Conservation (phyloP, 2,329 filamentous ascomycete species). For the Tolypocladium capitatum region DNA sequence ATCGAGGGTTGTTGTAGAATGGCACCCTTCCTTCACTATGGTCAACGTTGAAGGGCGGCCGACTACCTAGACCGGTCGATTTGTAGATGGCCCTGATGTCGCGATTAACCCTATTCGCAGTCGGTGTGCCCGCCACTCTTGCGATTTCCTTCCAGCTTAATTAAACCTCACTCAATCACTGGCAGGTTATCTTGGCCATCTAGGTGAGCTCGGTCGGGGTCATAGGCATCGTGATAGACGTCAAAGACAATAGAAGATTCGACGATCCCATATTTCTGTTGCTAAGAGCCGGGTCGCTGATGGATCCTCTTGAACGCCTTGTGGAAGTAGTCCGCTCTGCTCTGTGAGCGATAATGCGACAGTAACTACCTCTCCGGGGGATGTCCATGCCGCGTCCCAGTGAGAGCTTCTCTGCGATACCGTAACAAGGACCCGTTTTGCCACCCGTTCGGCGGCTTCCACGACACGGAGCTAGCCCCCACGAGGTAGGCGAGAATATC, state of each 20-base stretch:
- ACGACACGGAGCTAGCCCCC: neutral
- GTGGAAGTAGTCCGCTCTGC: slow-evolving; percentile 1
- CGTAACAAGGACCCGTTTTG: neutral
- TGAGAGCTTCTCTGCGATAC: neutral
- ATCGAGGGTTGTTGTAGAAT: slow-evolving; percentile 2
- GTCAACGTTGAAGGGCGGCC: slow-evolving; percentile 5
- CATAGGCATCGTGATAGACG: slow-evolving; percentile 7
- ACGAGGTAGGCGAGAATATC: too few relatives aligned
- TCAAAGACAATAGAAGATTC: slow-evolving; percentile 6
- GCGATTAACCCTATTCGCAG: slow-evolving; percentile 3
- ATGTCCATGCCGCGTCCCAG: neutral
- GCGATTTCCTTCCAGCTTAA: slow-evolving; percentile 1
- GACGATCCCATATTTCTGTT: slow-evolving; percentile 5
- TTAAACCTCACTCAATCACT: slow-evolving; percentile 1
- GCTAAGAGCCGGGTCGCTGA: slow-evolving; percentile 1
- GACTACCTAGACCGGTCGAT: neutral
- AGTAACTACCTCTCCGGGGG: neutral
- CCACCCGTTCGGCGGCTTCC: neutral
- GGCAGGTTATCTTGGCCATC: slow-evolving; percentile 3
- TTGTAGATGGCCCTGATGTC: slow-evolving; percentile 3
- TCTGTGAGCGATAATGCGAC: neutral
- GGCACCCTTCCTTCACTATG: slow-evolving; percentile 4
- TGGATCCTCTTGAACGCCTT: neutral
- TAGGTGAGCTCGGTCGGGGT: slow-evolving; percentile 5
- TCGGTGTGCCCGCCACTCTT: slow-evolving; percentile 1